Conservation (phyloP, 352 stramenopile genomes). For the Pythium angustatum region DNA sequence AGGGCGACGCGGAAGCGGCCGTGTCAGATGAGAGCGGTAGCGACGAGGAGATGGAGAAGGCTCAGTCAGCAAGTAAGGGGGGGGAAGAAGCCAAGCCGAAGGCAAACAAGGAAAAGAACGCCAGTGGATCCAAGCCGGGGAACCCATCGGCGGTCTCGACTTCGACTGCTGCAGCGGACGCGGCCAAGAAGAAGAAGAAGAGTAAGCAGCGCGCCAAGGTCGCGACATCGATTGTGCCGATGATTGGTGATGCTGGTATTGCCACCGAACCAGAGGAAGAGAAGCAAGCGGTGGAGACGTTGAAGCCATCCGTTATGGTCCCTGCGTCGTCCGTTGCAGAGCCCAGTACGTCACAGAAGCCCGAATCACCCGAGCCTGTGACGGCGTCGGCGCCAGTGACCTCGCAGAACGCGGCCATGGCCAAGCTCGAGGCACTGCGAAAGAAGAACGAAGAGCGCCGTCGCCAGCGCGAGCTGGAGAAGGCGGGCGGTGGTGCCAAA, state of each 20-base stretch:
- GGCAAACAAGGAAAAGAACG: background rate
- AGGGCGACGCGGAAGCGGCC: constrained; percentile 26
- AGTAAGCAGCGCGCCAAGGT: constrained; percentile 29
- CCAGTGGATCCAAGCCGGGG: background rate
- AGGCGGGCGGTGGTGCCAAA: constrained; percentile 1
- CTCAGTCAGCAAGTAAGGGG: constrained; percentile 21
- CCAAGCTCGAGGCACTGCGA: constrained; percentile 61
- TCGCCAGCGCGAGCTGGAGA: constrained; percentile 38
- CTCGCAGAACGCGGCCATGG: constrained; percentile 75
- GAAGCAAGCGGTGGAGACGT: constrained; percentile 4
- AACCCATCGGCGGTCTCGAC: background rate
- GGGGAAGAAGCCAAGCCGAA: constrained; percentile 1
- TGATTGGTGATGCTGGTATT: constrained; percentile 12
- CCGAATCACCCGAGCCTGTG: background rate
- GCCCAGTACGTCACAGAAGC: background rate
- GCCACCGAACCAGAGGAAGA: constrained; percentile 14
- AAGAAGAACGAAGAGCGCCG: constrained; percentile 81
- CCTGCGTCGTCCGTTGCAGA: background rate
- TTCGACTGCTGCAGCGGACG: background rate
- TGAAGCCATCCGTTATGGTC: background rate
- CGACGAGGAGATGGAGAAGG: constrained; percentile 18
- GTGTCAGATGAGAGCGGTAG: constrained; percentile 24
- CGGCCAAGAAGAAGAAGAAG: constrained; percentile 28
- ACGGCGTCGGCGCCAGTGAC: constrained; percentile 8
- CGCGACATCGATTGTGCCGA: constrained; percentile 34